Evolutionary conservation across 495 filamentous ascomycete species (phyloP), one percentile per base, ranked within the genome.

Genomic region (Rostrohypoxylon terebratum): DNA sequence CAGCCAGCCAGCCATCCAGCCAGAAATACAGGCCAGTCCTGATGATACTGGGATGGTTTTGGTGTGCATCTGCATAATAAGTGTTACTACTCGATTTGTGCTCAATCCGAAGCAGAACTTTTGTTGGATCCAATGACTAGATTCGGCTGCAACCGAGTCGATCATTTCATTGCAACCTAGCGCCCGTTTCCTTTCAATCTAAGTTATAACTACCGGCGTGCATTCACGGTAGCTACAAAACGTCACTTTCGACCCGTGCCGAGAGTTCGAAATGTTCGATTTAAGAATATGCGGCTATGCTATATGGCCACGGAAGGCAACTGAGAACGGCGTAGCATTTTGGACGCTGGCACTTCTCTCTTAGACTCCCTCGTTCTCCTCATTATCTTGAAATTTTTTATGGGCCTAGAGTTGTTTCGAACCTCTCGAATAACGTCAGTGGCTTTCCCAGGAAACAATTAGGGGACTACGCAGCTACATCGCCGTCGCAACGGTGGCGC

Each of bases 101-200:
- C 59, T 53, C 51, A 71, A 67, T 16, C 72, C 72, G 63, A 71
- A 71, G 59, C 68, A 61, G 63, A 60, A 44, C 51, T 47, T 61
- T 33, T 68, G 63, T 65, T 75, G 72, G 72, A 65, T 63, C 68
- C 59, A 66, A 68, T 65, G 62, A 66, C 72, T 70, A 50, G 66
- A 68, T 75, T 75, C 72, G 72, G 72, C 59, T 67, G 72, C 66
- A 68, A 23, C 72, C 72, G 68, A 75, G 68, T 68, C 59, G 72
- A 79, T 71, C 55, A 73, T 69, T 65, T 77, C 57, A 20, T 72
- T 74, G 34, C 69, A 44, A 54, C 54, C 44, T 63, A 77, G 47
- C 62, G 62, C 63, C 57, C 53, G 44, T 51, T 36, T 60, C 54
- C 59, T 71, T 53, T 74, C 66, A 66, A 59, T 66, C 62, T 66